Conservation (phyloP, 805 yeast species). For the Blastobotrys robertii region DNA sequence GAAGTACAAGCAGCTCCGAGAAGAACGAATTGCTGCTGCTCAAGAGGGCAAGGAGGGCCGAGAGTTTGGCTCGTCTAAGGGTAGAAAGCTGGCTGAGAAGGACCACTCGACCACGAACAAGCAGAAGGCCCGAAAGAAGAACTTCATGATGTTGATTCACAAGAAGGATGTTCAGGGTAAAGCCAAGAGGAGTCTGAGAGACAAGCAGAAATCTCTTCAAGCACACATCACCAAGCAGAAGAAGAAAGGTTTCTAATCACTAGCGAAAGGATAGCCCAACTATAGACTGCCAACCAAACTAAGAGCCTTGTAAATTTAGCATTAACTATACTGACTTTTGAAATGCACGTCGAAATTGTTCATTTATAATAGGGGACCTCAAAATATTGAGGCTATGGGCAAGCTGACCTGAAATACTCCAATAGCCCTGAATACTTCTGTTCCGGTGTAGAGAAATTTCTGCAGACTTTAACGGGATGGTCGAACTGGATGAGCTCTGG, state of each 20-base stretch:
- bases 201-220: slow-evolving; percentile 73
- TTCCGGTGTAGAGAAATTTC: too few relatives aligned
- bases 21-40: slow-evolving; percentile 80
- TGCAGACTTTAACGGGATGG: too few relatives aligned
- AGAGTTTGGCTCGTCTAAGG: slow-evolving; percentile 82
- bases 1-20: slow-evolving; percentile 76
- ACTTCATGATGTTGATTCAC: slow-evolving; percentile 97
- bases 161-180: slow-evolving; percentile 91
- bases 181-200: slow-evolving; percentile 79
- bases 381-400: too few relatives aligned
- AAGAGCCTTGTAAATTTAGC: too few relatives aligned
- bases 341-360: too few relatives aligned
- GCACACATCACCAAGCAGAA: slow-evolving; percentile 88
- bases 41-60: slow-evolving; percentile 90
- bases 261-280: too few relatives aligned
- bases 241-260: slow-evolving; percentile 50
- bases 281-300: too few relatives aligned
- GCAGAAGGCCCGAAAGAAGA: slow-evolving; percentile 97
- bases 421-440: too few relatives aligned
- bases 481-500: too few relatives aligned
- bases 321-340: too few relatives aligned
- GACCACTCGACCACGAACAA: slow-evolving; percentile 86
- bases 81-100: slow-evolving; percentile 55
- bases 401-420: too few relatives aligned
- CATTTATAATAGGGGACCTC: too few relatives aligned